Base-by-base conservation (phyloP, 768 basidiomycete species). In the Mycena polygramma region DNA sequence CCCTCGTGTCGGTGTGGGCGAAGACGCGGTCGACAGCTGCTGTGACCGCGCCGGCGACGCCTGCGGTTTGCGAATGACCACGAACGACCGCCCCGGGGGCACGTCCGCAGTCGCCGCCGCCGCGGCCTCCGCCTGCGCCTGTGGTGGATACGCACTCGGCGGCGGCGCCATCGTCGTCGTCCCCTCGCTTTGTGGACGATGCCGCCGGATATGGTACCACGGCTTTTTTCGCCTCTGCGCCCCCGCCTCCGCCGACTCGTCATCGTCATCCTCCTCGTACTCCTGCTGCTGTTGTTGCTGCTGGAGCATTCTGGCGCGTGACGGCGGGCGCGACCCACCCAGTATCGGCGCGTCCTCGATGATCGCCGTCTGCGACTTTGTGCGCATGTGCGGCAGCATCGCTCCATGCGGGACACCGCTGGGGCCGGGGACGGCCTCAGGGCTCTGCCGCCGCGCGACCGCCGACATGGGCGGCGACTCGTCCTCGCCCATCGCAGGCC, bases 301-400 rank as follows among this genome's bases (percentile, higher is more conserved):
- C 57, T 49, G 67, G 24, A 70, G 57, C 11, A 60, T 57, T 43
- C 55, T 55, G 52, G 53, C 63, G 62, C 26, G 57, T 55, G 64
- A 71, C 43, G 69, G 59, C 54, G 66, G 71, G 41, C 71, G 70
- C 58, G 73, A 75, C 57, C 65, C 30, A 30, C 30, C 75, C 61
- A 77, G 74, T 70, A 79, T 78, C 57, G 80, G 80, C 7, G 85
- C 86, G 71, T 91, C 85, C 67, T 95, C 93, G n/a, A 96, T 89
- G 68, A 96, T 89, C 2, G 94, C 94, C 4, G 91, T 92, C 77
- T 96, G 94, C 39, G 94, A 95, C 81, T 91, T 90, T 22, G 90
- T 94, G 54, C 94, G 89, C 41, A 87, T 82, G 77, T 93, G 92
- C 20, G 84, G 90, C 49, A 87, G 83, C 87, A 90, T 88, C 7